phyloP scores from a whole-genome alignment of 176 grass and related monocot species.

The Dactylis glomerata region DNA sequence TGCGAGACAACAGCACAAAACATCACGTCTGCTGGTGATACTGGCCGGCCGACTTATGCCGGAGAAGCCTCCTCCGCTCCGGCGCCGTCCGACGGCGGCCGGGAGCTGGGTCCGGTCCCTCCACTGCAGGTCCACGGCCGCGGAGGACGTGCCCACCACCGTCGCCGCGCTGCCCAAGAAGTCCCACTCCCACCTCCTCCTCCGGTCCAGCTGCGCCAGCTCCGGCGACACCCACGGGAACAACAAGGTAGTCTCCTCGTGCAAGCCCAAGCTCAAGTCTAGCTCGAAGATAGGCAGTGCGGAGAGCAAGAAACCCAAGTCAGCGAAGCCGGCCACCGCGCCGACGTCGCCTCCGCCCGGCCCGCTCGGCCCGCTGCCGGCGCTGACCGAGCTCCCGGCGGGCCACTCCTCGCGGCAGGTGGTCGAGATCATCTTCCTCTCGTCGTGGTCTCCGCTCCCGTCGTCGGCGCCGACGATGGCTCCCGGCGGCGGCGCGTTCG shows the following conservation, averaged over 20 bases:
- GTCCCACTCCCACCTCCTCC: constrained; percentile 32
- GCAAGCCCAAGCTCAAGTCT: constrained; percentile 11
- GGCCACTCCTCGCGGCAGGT: constrained; percentile 85
- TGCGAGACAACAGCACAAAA: neutral
- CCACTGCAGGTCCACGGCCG: constrained; percentile 76
- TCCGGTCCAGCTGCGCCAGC: constrained; percentile 57
- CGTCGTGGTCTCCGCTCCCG: constrained; percentile 51
- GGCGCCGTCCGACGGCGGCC: constrained; percentile 46
- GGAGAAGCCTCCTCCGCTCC: constrained; percentile 23
- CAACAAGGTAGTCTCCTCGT: neutral
- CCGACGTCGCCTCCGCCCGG: constrained; percentile 40
- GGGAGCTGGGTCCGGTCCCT: constrained; percentile 80
- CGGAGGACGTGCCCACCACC: constrained; percentile 59
- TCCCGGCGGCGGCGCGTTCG: constrained; percentile 20
- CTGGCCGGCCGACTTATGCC: constrained; percentile 17
- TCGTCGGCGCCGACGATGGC: neutral
- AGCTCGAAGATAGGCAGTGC: neutral
- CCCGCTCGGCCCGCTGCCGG: constrained; percentile 48
- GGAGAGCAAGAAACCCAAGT: constrained; percentile 38
- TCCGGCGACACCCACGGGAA: constrained; percentile 42
- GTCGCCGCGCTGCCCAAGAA: constrained; percentile 31
- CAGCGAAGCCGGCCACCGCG: neutral
- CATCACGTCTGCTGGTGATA: neutral
- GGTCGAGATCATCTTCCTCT: constrained; percentile 91
- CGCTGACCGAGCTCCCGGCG: constrained; percentile 68